Base-by-base conservation (phyloP, 2,329 filamentous ascomycete genomes). In the Talaromyces sp. region DNA sequence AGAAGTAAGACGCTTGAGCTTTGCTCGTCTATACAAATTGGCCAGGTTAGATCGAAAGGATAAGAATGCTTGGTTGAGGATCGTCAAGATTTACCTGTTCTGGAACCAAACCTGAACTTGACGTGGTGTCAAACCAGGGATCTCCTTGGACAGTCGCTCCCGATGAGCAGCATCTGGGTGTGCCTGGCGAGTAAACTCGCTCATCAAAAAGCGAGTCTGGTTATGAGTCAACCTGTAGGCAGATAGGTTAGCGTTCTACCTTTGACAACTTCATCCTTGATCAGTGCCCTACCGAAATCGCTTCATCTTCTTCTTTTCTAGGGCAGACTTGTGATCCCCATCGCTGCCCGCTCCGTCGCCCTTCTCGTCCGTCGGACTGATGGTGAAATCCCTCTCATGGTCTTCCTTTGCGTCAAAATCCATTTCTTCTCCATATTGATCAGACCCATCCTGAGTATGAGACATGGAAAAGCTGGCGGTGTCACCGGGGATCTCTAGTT, bases 91-190 rank as follows among this genome's bases (percentile, higher is more conserved):
- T 64, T 82, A 96, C 92, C 92, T 85, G 75, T 97, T 97, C 74
- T 97, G 92, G 75, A 97, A 97, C 93, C 92, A 97, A 45, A 97
- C 92, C 73, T 97, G 92, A 20, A 97, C 93, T 70, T 97, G 92
- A 56, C 92, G 85, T 33, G 92, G 90, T 65, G 90, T 96, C 44
- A 97, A 76, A 1, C 92, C 93, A 29, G 93, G 92, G 41, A 97
- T 97, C 70, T 97, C 91, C 58, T 88, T 81, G 3, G 92, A 93
- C 33, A 97, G 79, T 42, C 91, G 83, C 70, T 96, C 92, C 57
- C 92, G 83, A 71, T 96, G 91, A 42, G 90, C 89, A 36, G 92
- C 92, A 75, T 97, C 92, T 7, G 92, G 92, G 70, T 97, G 92
- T 20, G 92, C 90, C 70, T 97, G 91, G 65, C 94, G 91, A 52